Evolutionary conservation across 2,329 filamentous ascomycete genomes (phyloP), one percentile per base, ranked within the genome.

Genomic region (Trichocomaceae sp.): DNA sequence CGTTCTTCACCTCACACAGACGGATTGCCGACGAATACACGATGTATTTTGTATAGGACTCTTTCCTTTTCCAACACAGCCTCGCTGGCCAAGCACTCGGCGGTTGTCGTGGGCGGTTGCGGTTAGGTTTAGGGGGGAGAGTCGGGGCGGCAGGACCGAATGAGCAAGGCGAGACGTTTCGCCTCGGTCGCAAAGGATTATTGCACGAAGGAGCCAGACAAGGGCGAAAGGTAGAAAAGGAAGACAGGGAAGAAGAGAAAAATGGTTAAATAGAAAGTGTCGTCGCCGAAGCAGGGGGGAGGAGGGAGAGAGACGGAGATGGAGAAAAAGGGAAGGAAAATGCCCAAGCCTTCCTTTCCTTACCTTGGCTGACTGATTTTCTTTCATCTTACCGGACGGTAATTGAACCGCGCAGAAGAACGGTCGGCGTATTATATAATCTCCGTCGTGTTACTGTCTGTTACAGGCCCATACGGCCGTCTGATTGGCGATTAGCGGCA

Each of bases 91-190:
- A 47, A 39, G 42, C 35, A 47, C 50, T 46, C 42, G 50, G 42
- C 41, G 50, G 26, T 31, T 39, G 50, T 31, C 41, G 47, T 42
- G 13, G 20, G 37, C 49, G 37, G 49, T 51, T 51, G 44, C 9
- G 51, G 15, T 41, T 29, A 41, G 13, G 23, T 26, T 26, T 26
- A 7, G 23, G 23, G 23, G 44, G 33, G 33, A 44, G 13, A 35
- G 47, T 17, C 31, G 52, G 29, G 55, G 56, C 37, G 39, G 54
- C 56, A 58, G 54, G 26, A 56, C 46, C 35, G 54, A n/a, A 23
- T 52, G 50, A 56, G 48, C 29, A 31, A 47, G 47, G 44, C 47
- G 48, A 51, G 31, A 35, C 31, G 31, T 35, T 35, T 35, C 46
- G 52, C 26, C 48, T 19, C 46, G 51, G 51, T 53, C 51, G 45